Percentiles rank a stretch among this genome's conserved stretches.
These are phyloP conservation scores for Crithidia expoeki DNA, from an alignment of 208 protist genomes.

Conservation along the genomic window DNA sequence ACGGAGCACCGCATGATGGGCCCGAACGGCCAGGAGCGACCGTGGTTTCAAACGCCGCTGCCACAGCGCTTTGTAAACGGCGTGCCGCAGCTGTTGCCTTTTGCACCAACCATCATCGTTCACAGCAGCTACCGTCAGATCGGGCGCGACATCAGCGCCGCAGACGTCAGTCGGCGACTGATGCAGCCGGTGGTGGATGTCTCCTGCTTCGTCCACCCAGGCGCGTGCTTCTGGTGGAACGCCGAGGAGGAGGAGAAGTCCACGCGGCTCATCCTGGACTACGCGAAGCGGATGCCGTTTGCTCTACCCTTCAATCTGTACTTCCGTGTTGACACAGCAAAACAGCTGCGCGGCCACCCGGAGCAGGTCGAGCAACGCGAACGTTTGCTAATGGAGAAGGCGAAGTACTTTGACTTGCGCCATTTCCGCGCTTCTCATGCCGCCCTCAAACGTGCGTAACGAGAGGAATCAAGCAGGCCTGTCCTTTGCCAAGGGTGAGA, in stretches of 20 bases:
- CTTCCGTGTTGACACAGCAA: slow-evolving; percentile 75
- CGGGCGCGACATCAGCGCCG: slow-evolving; percentile 33
- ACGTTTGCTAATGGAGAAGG: slow-evolving; percentile 44
- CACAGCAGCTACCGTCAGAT: slow-evolving; percentile 60
- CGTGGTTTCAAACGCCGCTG: slow-evolving; percentile 83
- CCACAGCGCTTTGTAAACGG: slow-evolving; percentile 65
- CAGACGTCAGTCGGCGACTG: slow-evolving; percentile 57
- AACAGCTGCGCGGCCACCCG: slow-evolving; percentile 44
- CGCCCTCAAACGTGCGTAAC: neutral
- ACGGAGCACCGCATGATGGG: slow-evolving; percentile 74
- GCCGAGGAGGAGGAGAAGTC: slow-evolving; percentile 74
- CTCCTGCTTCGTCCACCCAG: slow-evolving; percentile 75
- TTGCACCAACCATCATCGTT: slow-evolving; percentile 81
- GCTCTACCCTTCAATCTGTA: slow-evolving; percentile 89
- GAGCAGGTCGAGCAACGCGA: slow-evolving; percentile 41
- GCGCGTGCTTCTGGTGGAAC: slow-evolving; percentile 87
- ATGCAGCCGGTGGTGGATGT: slow-evolving; percentile 87
- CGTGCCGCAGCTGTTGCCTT: slow-evolving; percentile 69
- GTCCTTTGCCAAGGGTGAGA: neutral
- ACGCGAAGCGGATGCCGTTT: slow-evolving; percentile 85
- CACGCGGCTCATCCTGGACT: slow-evolving; percentile 76
- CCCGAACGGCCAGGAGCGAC: slow-evolving; percentile 48
- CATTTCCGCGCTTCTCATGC: slow-evolving; percentile 41
- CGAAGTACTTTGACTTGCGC: slow-evolving; percentile 61
- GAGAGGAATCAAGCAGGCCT: neutral